Evolutionary conservation across 1,139 yeast species (phyloP), one percentile per base, ranked within the genome.

Genomic region (Taphrina flavorubra): DNA sequence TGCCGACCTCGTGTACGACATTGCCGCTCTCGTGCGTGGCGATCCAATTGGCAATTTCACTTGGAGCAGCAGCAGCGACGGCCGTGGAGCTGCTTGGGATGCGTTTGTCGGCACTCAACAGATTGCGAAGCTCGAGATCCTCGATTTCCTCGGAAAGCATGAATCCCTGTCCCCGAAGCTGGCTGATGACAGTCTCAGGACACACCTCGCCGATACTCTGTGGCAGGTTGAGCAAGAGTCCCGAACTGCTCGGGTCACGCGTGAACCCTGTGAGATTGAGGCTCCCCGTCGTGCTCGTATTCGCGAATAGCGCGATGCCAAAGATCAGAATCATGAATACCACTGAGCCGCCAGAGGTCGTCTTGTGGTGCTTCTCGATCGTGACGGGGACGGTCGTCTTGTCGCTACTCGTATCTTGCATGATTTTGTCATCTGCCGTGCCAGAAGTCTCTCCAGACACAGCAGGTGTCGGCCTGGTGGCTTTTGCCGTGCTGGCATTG

Each of bases 291-390:
- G 51, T 18, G 25, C 34, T 51, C 18, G 51, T 51, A 16, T 47
- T 62, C 7, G 68, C 68, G 36, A 64, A 64, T 11, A 64, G 68
- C 7, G 68, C 68, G 44, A 64, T 55, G 34, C 68, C 68, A 31
- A 64, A 64, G 49, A 55, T 53, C 34, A 64, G 37, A 18, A 64
- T 56, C 62, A 55, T 55, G 18, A 64, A 44, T 8, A 64, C 68
- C 14, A 55, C 68, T 6, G 56, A 49, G 31, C 68, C 68, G 25
- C 62, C 51, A n/a, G 51, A 31, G 47, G 51, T n/a, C 14, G 53
- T 46, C 55, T 59, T 59, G 44, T 25, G 55, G 34, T 40, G 60
- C 55, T 55, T 51, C 10, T 42, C 42, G 53, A 31, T 51, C 37
- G 49, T 39, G 20, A 39, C 37, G 3, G 42, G 39, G 11, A 34